Evolutionary conservation across 345 rosid genomes (phyloP), one percentile per base, ranked within the genome.

Genomic region (Leavenworthia alabamica): DNA sequence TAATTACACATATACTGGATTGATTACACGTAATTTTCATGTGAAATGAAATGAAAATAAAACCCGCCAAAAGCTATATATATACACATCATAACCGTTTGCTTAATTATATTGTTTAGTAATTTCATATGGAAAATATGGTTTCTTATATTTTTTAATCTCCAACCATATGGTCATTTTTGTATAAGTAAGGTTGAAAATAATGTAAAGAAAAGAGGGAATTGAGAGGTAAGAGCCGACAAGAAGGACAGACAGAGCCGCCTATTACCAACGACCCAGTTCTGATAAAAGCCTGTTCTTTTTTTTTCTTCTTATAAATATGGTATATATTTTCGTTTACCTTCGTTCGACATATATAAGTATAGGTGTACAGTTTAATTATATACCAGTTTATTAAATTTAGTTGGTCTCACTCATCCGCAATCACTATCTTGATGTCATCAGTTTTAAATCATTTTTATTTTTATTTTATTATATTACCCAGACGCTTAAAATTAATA

Each of bases 211-310:
- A 39, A 46, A 27, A 47, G 20, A 58, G 42, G 52, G 48, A 66
- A 54, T 36, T 15, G 67, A 39, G 41, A 0, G 49, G 53, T 20
- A 22, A 28, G 73, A 50, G 68, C 79, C 81, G 81, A 82, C 87
- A 78, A 75, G 44, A 75, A 78, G 80, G 82, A 75, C 83, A 75
- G 74, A 62, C 54, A 47, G 83, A 83, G 83, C 84, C 84, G 86
- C 78, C 81, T 78, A 68, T 73, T 62, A 51, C 84, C 78, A 76
- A 67, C 73, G 51, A 72, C 77, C 51, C 70, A 15, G 62, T 48
- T 66, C 75, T 72, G 72, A 49, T 58, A 71, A 82, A 82, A 71
- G 81, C 77, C 79, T 75, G 74, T 66, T 20, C 63, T 31, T 24
- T 52, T 37, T 71, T 20, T 32, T 51, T 41, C 40, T 19, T 52